phyloP scores from a whole-genome alignment of 2,329 filamentous ascomycete genomes.

The Karstenula rhodostoma region DNA sequence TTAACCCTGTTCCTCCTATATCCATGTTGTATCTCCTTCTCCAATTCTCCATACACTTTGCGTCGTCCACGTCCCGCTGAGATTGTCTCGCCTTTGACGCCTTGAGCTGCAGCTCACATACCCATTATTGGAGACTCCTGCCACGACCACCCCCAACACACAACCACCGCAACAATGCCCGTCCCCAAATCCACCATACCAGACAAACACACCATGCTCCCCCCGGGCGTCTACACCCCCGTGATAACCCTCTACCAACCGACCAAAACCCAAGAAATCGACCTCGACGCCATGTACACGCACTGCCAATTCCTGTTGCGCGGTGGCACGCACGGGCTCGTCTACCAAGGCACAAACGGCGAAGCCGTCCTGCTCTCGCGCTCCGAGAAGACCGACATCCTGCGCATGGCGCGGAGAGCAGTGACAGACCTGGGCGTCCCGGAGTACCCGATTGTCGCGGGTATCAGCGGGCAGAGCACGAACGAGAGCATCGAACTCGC shows the following conservation, averaged over 20 bases:
- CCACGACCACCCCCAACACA: not conserved
- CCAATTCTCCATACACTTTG: not conserved
- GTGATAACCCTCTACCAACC: conserved; percentile 62
- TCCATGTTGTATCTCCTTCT: not conserved
- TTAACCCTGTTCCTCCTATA: not conserved
- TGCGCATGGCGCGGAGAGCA: conserved; percentile 48
- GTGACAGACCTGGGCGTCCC: conserved; percentile 44
- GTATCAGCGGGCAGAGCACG: conserved; percentile 44
- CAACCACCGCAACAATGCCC: conserved; percentile 12
- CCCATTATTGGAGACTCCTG: not conserved
- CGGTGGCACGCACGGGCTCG: conserved; percentile 59
- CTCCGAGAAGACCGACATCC: conserved; percentile 50
- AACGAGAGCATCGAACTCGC: conserved; percentile 47
- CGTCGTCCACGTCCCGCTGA: not conserved
- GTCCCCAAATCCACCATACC: conserved; percentile 37
- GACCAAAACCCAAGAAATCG: conserved; percentile 58
- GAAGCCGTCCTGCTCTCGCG: conserved; percentile 47
- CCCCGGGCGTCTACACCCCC: conserved; percentile 62
- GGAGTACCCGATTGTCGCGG: conserved; percentile 56
- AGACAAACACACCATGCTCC: conserved; percentile 54
- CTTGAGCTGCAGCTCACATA: not conserved
- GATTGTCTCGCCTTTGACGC: not conserved
- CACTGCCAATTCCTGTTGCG: conserved; percentile 60
- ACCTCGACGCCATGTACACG: conserved; percentile 60
- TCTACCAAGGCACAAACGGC: conserved; percentile 53